phyloP scores from a whole-genome alignment of 257 asterid species.

The Perilla frutescens region DNA sequence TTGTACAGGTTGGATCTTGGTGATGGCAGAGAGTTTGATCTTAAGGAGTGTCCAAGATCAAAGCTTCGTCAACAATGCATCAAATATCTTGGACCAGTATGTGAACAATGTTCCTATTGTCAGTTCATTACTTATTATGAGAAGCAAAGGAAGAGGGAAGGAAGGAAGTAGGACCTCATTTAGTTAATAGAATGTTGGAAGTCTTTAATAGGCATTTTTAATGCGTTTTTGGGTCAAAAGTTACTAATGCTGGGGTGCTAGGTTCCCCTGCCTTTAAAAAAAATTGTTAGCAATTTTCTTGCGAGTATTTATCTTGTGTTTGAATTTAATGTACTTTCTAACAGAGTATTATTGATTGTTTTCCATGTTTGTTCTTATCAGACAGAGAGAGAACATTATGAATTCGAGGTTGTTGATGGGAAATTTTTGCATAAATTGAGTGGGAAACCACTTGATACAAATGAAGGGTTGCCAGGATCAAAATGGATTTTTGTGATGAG shows the following conservation, averaged over 20 bases:
- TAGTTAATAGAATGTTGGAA: constrained; percentile 12
- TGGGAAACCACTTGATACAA: constrained; percentile 67
- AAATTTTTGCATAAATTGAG: constrained; percentile 57
- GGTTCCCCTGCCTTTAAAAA: neutral
- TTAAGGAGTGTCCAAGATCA: constrained; percentile 77
- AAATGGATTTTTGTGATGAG: constrained; percentile 98
- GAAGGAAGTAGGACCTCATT: neutral
- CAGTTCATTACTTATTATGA: constrained; percentile 20
- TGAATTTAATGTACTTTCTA: constrained; percentile 14
- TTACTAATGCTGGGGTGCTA: constrained; percentile 6
- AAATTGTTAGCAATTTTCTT: constrained; percentile 13
- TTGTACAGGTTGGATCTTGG: constrained; percentile 92
- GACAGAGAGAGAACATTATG: constrained; percentile 87
- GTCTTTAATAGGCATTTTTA: constrained; percentile 10
- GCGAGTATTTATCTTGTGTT: constrained; percentile 7
- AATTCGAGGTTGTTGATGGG: constrained; percentile 67
- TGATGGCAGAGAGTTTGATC: constrained; percentile 89
- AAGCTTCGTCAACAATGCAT: constrained; percentile 89
- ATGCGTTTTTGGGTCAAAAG: neutral
- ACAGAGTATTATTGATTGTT: constrained; percentile 1
- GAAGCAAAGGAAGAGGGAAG: neutral
- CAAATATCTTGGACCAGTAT: constrained; percentile 94
- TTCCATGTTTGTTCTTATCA: constrained; percentile 41
- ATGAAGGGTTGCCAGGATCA: constrained; percentile 49
- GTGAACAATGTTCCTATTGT: constrained; percentile 40